These are phyloP conservation scores for Linum usitatissimum DNA, from an alignment of 345 rosid genomes.

Conservation along the genomic window DNA sequence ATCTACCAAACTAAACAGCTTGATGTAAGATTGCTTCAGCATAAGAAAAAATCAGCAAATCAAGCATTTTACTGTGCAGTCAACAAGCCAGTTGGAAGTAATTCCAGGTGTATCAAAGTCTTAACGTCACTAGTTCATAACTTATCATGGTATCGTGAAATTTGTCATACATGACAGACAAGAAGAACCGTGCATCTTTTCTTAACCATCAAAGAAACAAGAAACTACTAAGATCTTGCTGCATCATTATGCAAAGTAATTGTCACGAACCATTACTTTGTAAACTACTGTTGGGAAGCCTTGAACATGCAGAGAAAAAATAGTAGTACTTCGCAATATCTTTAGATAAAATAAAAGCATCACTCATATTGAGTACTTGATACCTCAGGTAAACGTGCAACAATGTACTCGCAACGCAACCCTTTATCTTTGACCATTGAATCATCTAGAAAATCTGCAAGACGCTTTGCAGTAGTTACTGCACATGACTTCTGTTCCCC, in stretches of 20 bases:
- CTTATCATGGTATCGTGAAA: neutral
- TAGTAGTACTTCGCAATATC: no score
- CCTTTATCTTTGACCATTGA: constrained; percentile 97
- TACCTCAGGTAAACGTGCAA: constrained; percentile 92
- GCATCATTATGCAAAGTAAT: neutral
- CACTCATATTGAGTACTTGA: constrained; percentile 14
- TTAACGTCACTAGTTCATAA: neutral
- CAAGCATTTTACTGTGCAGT: no score
- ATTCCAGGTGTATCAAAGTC: neutral
- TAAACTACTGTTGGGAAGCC: neutral
- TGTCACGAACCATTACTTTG: neutral
- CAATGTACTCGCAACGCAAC: constrained; percentile 89
- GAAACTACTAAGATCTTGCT: neutral
- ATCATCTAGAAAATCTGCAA: constrained; percentile 89
- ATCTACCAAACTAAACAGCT: no score
- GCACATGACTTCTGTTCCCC: constrained; percentile 97
- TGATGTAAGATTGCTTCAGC: no score
- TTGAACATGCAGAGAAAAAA: constrained; percentile 1
- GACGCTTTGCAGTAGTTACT: constrained; percentile 92
- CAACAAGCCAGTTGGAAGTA: no score
- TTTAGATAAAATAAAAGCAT: neutral
- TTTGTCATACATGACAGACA: neutral
- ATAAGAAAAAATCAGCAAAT: no score
- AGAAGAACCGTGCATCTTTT: neutral
- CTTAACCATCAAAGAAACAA: neutral